phyloP scores from a whole-genome alignment of 805 yeast genomes.

The Candida rishiriensis region DNA sequence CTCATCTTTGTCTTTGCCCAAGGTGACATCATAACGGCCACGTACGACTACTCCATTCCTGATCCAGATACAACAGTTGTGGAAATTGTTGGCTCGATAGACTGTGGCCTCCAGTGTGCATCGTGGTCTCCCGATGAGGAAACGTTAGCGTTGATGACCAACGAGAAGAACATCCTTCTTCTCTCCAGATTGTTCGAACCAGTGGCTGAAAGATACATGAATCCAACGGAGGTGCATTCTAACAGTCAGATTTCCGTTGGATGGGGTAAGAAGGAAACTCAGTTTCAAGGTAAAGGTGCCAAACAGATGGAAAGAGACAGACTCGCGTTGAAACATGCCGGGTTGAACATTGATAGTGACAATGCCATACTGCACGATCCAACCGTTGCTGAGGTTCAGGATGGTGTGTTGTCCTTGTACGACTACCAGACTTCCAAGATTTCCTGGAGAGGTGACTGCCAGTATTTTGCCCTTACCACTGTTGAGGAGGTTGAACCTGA shows the following conservation, averaged over 20 bases:
- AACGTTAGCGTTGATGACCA: constrained; percentile 64
- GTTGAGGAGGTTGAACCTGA: constrained; percentile 46
- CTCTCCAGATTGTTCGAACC: constrained; percentile 79
- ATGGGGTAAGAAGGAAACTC: constrained; percentile 98
- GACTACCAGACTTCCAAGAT: constrained; percentile 50
- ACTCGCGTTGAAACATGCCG: constrained; percentile 56
- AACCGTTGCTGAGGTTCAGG: constrained; percentile 71
- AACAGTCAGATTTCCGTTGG: constrained; percentile 93
- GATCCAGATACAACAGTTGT: constrained; percentile 53
- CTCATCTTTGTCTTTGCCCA: constrained; percentile 60
- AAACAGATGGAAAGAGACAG: constrained; percentile 68
- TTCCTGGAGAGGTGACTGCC: constrained; percentile 97
- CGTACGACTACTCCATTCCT: constrained; percentile 44
- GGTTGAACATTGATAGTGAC: constrained; percentile 59
- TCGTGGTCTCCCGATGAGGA: constrained; percentile 93
- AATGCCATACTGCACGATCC: constrained; percentile 69
- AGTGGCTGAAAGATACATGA: constrained; percentile 57
- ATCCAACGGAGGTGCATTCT: constrained; percentile 56
- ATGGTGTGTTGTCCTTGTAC: constrained; percentile 53
- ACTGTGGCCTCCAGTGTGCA: constrained; percentile 67
- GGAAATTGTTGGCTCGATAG: constrained; percentile 82
- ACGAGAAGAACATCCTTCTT: constrained; percentile 54
- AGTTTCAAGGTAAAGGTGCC: constrained; percentile 91
- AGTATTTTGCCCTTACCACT: constrained; percentile 65
- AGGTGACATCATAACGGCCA: constrained; percentile 74